Conservation (phyloP, 2,329 filamentous ascomycete species). For the Monosporascus sp. region DNA sequence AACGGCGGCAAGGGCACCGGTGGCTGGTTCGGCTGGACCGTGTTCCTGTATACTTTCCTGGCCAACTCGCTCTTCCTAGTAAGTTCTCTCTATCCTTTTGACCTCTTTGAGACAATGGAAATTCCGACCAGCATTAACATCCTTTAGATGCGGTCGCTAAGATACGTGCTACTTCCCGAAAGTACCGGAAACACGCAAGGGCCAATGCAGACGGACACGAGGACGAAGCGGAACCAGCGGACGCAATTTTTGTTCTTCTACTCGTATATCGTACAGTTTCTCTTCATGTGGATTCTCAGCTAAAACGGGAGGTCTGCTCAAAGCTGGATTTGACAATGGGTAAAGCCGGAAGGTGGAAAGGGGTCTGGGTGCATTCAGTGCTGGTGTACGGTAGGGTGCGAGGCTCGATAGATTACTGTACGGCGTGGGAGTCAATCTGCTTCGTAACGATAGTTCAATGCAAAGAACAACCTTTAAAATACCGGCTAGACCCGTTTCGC, state of each 20-base stretch:
- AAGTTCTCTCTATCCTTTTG: constrained; percentile 30
- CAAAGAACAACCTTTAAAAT: too few species aligned
- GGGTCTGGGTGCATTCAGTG: not conserved
- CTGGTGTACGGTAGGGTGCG: too few species aligned
- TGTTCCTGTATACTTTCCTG: constrained; percentile 87
- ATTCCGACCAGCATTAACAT: constrained; percentile 8
- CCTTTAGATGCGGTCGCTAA: constrained; percentile 77
- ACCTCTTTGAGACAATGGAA: not conserved
- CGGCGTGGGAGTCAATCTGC: too few species aligned
- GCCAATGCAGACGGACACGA: constrained; percentile 66
- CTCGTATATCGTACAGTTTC: constrained; percentile 86
- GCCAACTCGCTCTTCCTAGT: constrained; percentile 96
- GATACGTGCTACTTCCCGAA: constrained; percentile 92
- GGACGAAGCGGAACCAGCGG: constrained; percentile 78
- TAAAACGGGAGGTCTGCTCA: constrained; percentile 16
- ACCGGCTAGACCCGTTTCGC: too few species aligned
- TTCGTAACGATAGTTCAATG: too few species aligned
- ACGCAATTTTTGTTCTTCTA: constrained; percentile 93
- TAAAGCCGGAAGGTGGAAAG: not conserved
- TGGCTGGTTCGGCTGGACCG: constrained; percentile 80
- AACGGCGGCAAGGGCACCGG: constrained; percentile 78
- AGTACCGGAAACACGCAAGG: constrained; percentile 60
- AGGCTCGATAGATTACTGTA: too few species aligned
- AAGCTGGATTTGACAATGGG: not conserved
- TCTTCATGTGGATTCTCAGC: constrained; percentile 82